A percentile compares a stretch with the other conserved stretches of the same genome.
Evolutionary conservation across 2,329 filamentous ascomycete genomes (phyloP).

Genomic region (Macrophomina tecta): DNA sequence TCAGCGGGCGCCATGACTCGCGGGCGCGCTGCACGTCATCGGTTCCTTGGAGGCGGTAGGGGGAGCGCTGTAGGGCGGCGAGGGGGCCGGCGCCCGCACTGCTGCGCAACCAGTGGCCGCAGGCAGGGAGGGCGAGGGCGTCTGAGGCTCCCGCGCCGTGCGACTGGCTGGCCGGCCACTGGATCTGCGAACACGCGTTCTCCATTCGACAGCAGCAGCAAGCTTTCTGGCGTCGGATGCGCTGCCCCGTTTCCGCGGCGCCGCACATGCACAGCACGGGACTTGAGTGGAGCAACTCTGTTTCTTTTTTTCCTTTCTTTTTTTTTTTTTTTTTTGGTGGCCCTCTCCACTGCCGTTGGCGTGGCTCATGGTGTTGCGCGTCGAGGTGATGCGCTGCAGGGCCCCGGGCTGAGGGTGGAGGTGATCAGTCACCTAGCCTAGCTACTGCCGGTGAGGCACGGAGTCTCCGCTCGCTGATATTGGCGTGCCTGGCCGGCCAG

Average conservation of each 20-base stretch:
- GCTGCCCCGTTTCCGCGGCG: constrained; percentile 23
- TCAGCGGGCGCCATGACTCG: background rate
- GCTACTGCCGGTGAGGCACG: constrained; percentile 9
- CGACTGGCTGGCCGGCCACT: background rate
- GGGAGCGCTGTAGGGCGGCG: background rate
- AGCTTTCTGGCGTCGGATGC: constrained; percentile 14
- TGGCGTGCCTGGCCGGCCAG: background rate
- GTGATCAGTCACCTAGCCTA: background rate
- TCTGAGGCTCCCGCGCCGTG: constrained; percentile 7
- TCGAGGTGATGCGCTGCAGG: background rate
- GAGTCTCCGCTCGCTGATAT: constrained; percentile 2
- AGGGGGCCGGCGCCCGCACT: background rate
- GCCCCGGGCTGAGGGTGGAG: background rate
- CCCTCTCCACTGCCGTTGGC: too few species aligned
- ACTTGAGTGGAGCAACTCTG: background rate
- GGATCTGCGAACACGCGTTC: constrained; percentile 24
- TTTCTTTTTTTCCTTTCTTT: background rate
- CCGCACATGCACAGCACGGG: constrained; percentile 14
- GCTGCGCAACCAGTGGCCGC: background rate
- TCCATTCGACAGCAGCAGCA: constrained; percentile 4
- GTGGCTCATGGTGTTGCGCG: background rate
- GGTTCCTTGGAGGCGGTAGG: background rate
- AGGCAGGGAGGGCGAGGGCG: background rate
- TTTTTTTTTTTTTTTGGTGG: too few species aligned
- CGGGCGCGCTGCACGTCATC: constrained; percentile 15